Evolutionary conservation across 768 basidiomycete species (phyloP).

Genomic region (Tricholoma matsutake): DNA sequence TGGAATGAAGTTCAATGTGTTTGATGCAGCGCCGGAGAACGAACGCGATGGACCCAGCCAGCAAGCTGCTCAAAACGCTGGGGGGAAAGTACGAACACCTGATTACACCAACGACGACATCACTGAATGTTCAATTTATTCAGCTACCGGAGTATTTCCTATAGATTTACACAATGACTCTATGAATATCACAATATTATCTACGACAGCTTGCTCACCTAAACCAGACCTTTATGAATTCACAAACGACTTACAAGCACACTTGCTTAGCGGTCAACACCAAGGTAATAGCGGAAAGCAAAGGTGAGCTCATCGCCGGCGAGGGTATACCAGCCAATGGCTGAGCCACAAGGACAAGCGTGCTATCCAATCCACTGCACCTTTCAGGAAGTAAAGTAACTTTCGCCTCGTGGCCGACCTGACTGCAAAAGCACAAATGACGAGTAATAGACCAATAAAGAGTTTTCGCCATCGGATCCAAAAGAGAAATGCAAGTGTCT

Average conservation of each 20-base stretch:
- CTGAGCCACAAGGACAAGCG: constrained; percentile 5
- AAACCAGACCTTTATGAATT: neutral
- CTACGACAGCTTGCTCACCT: neutral
- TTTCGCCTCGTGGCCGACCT: constrained; percentile 24
- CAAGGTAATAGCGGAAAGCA: neutral
- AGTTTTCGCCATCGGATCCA: constrained; percentile 64
- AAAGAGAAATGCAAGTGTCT: constrained; percentile 59
- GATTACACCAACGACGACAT: constrained; percentile 9
- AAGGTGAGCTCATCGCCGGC: neutral
- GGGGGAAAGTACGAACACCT: constrained; percentile 56
- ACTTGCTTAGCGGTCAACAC: neutral
- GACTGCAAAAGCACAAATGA: constrained; percentile 26
- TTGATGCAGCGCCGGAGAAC: constrained; percentile 98
- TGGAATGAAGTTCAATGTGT: constrained; percentile 92
- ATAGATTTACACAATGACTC: constrained; percentile 20
- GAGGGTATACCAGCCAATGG: neutral
- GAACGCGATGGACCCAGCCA: constrained; percentile 87
- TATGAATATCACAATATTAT: neutral
- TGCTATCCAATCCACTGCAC: constrained; percentile 2
- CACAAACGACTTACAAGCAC: neutral
- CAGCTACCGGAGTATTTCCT: constrained; percentile 84
- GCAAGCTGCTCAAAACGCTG: constrained; percentile 67
- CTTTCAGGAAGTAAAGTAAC: constrained; percentile 8
- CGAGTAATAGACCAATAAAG: constrained; percentile 30
- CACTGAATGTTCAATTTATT: constrained; percentile 5